Evolutionary conservation across 257 asterid genomes (phyloP), one percentile per base, ranked within the genome.

Genomic region (Solanum appendiculatum): DNA sequence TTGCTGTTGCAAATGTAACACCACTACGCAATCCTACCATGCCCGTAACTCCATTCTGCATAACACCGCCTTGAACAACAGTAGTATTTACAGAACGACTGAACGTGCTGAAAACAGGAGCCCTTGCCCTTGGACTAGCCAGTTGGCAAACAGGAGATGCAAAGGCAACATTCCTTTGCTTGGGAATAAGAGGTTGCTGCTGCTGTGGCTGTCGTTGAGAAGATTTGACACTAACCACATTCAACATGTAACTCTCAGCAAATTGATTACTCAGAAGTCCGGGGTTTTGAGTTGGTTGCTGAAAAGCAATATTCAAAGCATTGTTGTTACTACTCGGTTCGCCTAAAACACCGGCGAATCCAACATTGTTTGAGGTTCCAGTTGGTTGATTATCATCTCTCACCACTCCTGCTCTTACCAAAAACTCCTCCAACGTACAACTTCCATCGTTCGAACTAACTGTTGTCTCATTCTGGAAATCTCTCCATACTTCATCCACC

Each of bases 401-500:
- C 34, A 93, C 98, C 46, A 93, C 97, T 64, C 99, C 99, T 6
- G 98, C 98, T 88, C 91, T 91, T 34, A 89, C 85, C 86, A 96
- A 87, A 84, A 96, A 96, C 88, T 96, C 97, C 90, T 96, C 98
- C 37, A 96, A 88, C 46, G 99, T n/a, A n/a, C n/a, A n/a, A n/a
- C n/a, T n/a, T n/a, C n/a, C n/a, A n/a, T n/a, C n/a, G n/a, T n/a
- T n/a, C n/a, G 85, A 83, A 34, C 91, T 90, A 29, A 82, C 74
- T 81, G 89, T 89, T 83, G 89, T 90, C 82, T 94, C 98, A 86
- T 91, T 94, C 37, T 91, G 86, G 60, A 94, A 91, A 77, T 94
- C 99, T 88, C 89, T 94, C 98, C 97, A 96, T 63, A 95, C 95
- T 68, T 94, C 98, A 87, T 95, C 98, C 16, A 96, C 98, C 6